A percentile compares a stretch with the other conserved stretches of the same genome.
Conservation (phyloP, 495 filamentous ascomycete genomes). For the Penicillium desertorum region DNA sequence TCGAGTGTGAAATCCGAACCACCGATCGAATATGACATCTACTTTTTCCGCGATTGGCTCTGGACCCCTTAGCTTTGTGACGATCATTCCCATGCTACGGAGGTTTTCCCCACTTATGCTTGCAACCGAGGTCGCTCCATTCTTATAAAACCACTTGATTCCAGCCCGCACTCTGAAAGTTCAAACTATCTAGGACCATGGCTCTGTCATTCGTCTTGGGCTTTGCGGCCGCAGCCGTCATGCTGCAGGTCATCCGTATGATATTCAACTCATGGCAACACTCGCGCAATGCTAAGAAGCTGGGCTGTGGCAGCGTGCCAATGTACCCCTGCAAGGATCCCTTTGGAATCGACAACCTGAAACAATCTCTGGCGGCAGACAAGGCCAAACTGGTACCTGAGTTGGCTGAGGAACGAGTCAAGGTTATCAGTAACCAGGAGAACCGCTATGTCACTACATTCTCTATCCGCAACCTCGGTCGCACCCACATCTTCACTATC, state of each 20-base stretch:
- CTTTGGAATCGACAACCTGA: constrained; percentile 32
- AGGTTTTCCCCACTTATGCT: constrained; percentile 1
- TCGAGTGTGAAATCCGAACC: constrained; percentile 16
- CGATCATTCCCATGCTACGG: constrained; percentile 9
- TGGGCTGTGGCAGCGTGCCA: constrained; percentile 33
- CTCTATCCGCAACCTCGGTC: constrained; percentile 28
- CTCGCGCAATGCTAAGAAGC: constrained; percentile 29
- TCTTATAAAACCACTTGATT: neutral
- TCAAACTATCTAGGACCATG: constrained; percentile 11
- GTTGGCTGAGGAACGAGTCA: constrained; percentile 23
- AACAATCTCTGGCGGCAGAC: constrained; percentile 31
- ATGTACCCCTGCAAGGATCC: constrained; percentile 34
- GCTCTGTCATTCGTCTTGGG: constrained; percentile 22
- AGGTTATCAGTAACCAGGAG: constrained; percentile 26
- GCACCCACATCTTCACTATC: constrained; percentile 40
- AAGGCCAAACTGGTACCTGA: constrained; percentile 29
- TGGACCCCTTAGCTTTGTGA: neutral
- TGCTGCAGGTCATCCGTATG: constrained; percentile 28
- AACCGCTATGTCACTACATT: constrained; percentile 34
- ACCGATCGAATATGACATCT: constrained; percentile 18
- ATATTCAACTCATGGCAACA: constrained; percentile 29
- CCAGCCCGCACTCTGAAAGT: neutral
- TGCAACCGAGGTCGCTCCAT: neutral
- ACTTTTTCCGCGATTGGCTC: constrained; percentile 16
- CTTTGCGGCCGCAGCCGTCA: constrained; percentile 29